A percentile compares a stretch with the other conserved stretches of the same genome.
Conservation (phyloP, 768 basidiomycete species). For the Hericium alpestre region DNA sequence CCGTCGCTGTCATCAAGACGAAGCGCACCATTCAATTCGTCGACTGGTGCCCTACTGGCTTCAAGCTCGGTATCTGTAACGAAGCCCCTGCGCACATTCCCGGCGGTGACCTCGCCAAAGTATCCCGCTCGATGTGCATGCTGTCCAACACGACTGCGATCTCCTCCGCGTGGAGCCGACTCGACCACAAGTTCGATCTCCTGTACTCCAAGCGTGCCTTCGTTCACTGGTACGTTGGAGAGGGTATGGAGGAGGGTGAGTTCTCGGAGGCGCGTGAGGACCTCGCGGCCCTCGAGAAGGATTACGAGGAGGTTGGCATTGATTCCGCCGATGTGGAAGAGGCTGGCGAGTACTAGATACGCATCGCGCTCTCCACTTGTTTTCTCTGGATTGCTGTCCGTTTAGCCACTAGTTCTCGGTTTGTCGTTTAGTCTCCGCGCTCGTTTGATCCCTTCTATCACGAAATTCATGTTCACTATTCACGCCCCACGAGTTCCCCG, state of each 20-base stretch:
- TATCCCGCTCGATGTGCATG: slow-evolving; percentile 70
- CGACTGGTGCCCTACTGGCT: slow-evolving; percentile 72
- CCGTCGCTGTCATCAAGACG: slow-evolving; percentile 65
- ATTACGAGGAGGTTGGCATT: slow-evolving; percentile 78
- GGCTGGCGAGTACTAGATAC: slow-evolving; percentile 33
- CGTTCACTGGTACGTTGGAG: slow-evolving; percentile 59
- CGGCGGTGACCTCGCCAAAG: slow-evolving; percentile 68
- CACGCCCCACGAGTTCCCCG: background rate
- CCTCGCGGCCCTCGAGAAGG: slow-evolving; percentile 98
- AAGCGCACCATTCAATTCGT: slow-evolving; percentile 73
- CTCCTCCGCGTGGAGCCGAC: slow-evolving; percentile 62
- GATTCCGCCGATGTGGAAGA: slow-evolving; percentile 42
- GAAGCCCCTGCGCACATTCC: slow-evolving; percentile 68
- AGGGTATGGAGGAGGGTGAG: slow-evolving; percentile 87
- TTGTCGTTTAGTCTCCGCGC: background rate
- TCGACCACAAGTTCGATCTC: slow-evolving; percentile 74
- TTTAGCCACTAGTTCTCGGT: slow-evolving; percentile 13
- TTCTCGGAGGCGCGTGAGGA: slow-evolving; percentile 99
- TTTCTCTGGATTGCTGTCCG: slow-evolving; percentile 1
- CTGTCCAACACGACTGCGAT: slow-evolving; percentile 67
- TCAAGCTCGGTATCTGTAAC: slow-evolving; percentile 73
- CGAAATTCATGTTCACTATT: background rate
- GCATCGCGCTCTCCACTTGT: slow-evolving; percentile 6
- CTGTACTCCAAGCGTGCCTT: slow-evolving; percentile 56
- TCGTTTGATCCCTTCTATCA: background rate